Conservation (phyloP, 345 rosid genomes). For the Populus nigra region DNA sequence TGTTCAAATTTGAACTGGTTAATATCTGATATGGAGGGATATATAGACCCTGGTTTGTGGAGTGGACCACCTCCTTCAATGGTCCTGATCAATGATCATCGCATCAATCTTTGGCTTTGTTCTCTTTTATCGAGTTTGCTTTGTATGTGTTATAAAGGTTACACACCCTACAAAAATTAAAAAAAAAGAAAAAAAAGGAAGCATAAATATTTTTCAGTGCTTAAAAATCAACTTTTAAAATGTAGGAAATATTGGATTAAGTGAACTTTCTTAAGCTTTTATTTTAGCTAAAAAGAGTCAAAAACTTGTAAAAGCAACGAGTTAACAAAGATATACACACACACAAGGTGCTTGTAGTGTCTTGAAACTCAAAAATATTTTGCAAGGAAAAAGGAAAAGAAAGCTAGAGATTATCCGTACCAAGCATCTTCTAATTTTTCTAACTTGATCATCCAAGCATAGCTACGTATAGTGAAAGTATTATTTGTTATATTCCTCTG, state of each 20-base stretch:
- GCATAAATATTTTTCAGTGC: neutral
- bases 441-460: no score
- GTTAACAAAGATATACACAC: no score
- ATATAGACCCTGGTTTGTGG: neutral
- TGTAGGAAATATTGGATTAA: neutral
- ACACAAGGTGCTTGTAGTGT: no score
- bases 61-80: neutral
- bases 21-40: neutral
- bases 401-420: neutral
- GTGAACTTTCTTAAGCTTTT: neutral
- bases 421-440: no score
- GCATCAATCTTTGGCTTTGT: neutral
- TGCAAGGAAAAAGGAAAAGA: neutral
- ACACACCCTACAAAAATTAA: neutral
- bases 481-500: no score
- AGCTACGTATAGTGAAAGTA: no score
- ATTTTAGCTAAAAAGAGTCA: neutral
- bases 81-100: neutral
- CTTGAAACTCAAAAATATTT: neutral
- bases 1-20: constrained; percentile 14
- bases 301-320: neutral
- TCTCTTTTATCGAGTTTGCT: neutral
- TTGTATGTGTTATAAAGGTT: neutral
- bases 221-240: constrained; percentile 3
- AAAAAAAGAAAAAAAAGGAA: neutral